Conservation (phyloP, 2,329 filamentous ascomycete species). For the Exophiala aquamarina region DNA sequence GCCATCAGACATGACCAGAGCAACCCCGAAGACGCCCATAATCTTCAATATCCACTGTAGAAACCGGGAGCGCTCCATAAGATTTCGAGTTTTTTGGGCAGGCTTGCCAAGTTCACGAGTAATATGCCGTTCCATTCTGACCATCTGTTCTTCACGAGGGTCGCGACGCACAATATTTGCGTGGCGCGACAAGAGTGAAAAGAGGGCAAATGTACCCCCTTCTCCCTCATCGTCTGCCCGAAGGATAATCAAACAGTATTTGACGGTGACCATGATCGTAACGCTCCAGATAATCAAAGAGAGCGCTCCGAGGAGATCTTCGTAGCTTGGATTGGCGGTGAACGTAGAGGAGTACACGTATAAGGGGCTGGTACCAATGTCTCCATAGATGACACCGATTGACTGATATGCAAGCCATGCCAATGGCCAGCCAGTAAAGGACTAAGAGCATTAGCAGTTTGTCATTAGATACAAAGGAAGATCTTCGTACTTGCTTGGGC, state of each 20-base stretch:
- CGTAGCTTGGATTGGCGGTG: slow-evolving; percentile 40
- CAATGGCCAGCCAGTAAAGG: slow-evolving; percentile 32
- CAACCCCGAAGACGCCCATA: slow-evolving; percentile 54
- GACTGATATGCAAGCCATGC: slow-evolving; percentile 54
- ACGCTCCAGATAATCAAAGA: slow-evolving; percentile 58
- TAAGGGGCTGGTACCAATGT: slow-evolving; percentile 58
- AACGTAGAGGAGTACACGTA: slow-evolving; percentile 60
- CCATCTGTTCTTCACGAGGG: slow-evolving; percentile 47
- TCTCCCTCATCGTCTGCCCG: slow-evolving; percentile 58
- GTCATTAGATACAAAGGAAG: too few relatives aligned
- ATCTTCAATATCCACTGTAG: slow-evolving; percentile 50
- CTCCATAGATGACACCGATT: slow-evolving; percentile 60
- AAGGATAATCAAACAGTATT: slow-evolving; percentile 56
- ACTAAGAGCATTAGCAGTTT: slow-evolving; percentile 1
- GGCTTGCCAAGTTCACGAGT: slow-evolving; percentile 46
- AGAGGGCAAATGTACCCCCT: slow-evolving; percentile 57
- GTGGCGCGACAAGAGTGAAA: slow-evolving; percentile 54
- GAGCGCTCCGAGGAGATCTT: slow-evolving; percentile 54
- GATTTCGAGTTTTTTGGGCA: slow-evolving; percentile 44
- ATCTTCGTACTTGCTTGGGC: background rate
- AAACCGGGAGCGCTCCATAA: slow-evolving; percentile 48
- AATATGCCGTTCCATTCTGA: slow-evolving; percentile 48
- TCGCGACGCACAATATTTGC: slow-evolving; percentile 55
- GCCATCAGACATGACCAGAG: slow-evolving; percentile 57
- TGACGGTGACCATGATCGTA: slow-evolving; percentile 57